Conservation (phyloP, 2,329 filamentous ascomycete species). For the Ustulina deusta region DNA sequence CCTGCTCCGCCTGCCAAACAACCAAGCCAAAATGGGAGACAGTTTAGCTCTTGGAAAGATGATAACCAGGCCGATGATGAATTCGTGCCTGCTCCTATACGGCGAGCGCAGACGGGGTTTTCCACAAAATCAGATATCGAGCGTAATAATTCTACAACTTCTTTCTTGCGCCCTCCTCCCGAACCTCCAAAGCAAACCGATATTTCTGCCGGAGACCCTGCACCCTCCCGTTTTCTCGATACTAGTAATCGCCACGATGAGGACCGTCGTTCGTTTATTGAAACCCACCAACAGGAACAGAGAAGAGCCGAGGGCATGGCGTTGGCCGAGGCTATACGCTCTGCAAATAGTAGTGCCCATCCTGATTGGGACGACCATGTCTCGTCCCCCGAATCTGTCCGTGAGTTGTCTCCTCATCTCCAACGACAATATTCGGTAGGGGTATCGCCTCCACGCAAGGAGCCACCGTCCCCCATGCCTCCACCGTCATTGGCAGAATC, state of each 20-base stretch:
- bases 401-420: conserved; percentile 39
- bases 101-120: conserved; percentile 69
- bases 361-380: conserved; percentile 50
- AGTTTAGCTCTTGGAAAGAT: conserved; percentile 45
- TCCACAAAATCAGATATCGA: conserved; percentile 51
- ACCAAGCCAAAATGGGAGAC: conserved; percentile 46
- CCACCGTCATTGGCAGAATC: conserved; percentile 46
- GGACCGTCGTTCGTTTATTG: conserved; percentile 68
- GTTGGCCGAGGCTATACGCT: conserved; percentile 64
- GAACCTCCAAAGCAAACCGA: conserved; percentile 45
- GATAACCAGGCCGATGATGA: conserved; percentile 53
- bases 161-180: conserved; percentile 36
- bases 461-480: conserved; percentile 40
- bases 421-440: conserved; percentile 29
- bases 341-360: conserved; percentile 50
- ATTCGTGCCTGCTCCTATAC: conserved; percentile 66
- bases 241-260: conserved; percentile 60
- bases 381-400: conserved; percentile 49
- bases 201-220: conserved; percentile 51
- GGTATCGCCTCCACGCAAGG: conserved; percentile 39
- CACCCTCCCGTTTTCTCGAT: conserved; percentile 53
- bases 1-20: conserved; percentile 51
- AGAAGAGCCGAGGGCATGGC: conserved; percentile 70
- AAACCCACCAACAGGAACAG: conserved; percentile 70
- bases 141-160: conserved; percentile 35